Conservation (phyloP, 495 filamentous ascomycete species). For the Gamarada debralockiae region DNA sequence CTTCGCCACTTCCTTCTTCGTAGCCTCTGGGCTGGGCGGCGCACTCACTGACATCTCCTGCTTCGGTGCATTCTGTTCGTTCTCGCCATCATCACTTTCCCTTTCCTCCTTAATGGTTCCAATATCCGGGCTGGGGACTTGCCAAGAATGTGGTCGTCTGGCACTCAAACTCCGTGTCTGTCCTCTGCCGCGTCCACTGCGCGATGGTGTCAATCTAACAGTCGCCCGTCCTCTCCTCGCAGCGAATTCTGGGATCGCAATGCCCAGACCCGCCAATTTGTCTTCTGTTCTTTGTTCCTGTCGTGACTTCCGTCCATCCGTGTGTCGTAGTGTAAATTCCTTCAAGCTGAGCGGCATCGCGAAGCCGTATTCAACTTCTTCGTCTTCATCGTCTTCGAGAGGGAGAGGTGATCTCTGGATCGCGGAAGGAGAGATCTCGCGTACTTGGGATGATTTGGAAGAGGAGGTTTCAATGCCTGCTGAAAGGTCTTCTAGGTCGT, state of each 20-base stretch:
- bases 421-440: constrained; percentile 22
- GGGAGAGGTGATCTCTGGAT: constrained; percentile 12
- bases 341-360: constrained; percentile 21
- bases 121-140: constrained; percentile 22
- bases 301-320: constrained; percentile 9
- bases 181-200: constrained; percentile 6
- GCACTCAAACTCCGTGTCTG: constrained; percentile 18
- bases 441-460: constrained; percentile 7
- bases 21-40: background rate
- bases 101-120: constrained; percentile 23
- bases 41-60: background rate
- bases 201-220: constrained; percentile 7
- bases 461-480: constrained; percentile 25
- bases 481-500: constrained; percentile 21
- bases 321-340: constrained; percentile 14
- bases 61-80: background rate
- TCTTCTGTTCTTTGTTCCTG: constrained; percentile 3
- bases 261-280: constrained; percentile 13
- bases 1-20: constrained; percentile 7
- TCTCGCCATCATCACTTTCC: constrained; percentile 16
- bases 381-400: constrained; percentile 8
- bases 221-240: constrained; percentile 11
- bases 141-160: constrained; percentile 20
- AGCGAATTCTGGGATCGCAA: constrained; percentile 11
- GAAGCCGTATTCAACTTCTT: constrained; percentile 12